Conservation (phyloP, 192 early-diverging fungal genomes). For the Coemansia sp. region DNA sequence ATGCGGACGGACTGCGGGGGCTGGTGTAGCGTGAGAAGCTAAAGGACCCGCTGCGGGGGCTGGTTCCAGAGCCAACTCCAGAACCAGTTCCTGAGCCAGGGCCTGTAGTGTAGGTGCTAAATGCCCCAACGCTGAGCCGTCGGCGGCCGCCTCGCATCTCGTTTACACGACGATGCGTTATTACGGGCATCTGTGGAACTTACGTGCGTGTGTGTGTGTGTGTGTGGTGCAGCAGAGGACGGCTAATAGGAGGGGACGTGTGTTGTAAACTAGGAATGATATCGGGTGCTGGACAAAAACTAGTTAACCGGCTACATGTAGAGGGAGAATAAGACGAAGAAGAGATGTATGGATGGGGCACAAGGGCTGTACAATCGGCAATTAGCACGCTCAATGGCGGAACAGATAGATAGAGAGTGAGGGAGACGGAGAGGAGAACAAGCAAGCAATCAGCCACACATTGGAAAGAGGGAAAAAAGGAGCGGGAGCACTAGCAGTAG, state of each 20-base stretch:
- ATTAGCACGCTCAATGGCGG: conserved; percentile 2
- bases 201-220: neutral
- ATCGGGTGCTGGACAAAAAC: too few species aligned
- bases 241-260: neutral
- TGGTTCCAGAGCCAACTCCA: neutral
- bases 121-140: conserved; percentile 49
- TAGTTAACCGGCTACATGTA: neutral
- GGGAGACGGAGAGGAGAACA: neutral
- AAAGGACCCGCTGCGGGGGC: conserved; percentile 4
- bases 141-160: conserved; percentile 52
- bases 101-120: conserved; percentile 18
- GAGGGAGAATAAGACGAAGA: neutral
- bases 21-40: conserved; percentile 13
- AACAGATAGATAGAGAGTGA: too few species aligned
- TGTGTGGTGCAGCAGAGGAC: neutral
- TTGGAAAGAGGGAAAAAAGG: neutral
- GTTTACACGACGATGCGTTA: conserved; percentile 50
- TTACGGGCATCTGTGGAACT: conserved; percentile 39
- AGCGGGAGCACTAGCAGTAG: neutral
- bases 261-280: too few species aligned
- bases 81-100: conserved; percentile 2
- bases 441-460: conserved; percentile 12
- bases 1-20: conserved; percentile 9
- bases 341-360: neutral
- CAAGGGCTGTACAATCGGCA: conserved; percentile 6